phyloP scores from a whole-genome alignment of 129 eudicot species.

The Pseudognaphalium luteoalbum region DNA sequence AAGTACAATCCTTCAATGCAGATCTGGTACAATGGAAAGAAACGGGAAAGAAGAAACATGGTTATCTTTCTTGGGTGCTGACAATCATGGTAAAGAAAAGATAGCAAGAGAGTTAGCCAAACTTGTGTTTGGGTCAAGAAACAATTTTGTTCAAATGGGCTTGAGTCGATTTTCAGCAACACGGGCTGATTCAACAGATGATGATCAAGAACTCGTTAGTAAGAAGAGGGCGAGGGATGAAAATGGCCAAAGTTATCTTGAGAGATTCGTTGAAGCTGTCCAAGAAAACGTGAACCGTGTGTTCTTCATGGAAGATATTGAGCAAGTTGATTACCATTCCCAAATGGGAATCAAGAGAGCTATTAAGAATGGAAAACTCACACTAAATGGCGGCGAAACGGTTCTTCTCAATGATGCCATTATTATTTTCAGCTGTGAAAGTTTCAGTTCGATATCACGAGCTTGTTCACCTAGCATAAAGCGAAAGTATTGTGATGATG shows the following conservation, averaged over 20 bases:
- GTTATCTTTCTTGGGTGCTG: conserved; percentile 66
- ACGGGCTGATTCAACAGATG: conserved; percentile 46
- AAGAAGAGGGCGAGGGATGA: conserved; percentile 70
- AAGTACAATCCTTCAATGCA: conserved; percentile 55
- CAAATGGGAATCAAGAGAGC: conserved; percentile 60
- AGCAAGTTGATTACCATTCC: conserved; percentile 56
- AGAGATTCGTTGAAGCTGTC: conserved; percentile 55
- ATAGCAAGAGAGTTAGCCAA: conserved; percentile 64
- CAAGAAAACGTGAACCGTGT: conserved; percentile 63
- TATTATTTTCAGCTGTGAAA: conserved; percentile 66
- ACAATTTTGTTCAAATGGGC: conserved; percentile 39
- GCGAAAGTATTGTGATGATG: conserved; percentile 14
- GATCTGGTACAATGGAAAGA: conserved; percentile 49
- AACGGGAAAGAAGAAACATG: conserved; percentile 56
- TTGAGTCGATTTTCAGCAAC: conserved; percentile 58
- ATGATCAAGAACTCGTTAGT: conserved; percentile 49
- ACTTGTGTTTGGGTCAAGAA: conserved; percentile 61
- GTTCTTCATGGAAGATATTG: conserved; percentile 69
- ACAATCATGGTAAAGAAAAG: conserved; percentile 56
- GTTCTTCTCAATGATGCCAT: conserved; percentile 63
- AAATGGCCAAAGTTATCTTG: conserved; percentile 47
- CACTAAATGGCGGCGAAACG: conserved; percentile 31
- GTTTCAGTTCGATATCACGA: conserved; percentile 46
- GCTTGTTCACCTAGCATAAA: conserved; percentile 50
- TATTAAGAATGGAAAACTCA: conserved; percentile 50